Evolutionary conservation across 1,284 basidiomycete genomes (phyloP), one percentile per base, ranked within the genome.

Genomic region (Ustilago tritici): DNA sequence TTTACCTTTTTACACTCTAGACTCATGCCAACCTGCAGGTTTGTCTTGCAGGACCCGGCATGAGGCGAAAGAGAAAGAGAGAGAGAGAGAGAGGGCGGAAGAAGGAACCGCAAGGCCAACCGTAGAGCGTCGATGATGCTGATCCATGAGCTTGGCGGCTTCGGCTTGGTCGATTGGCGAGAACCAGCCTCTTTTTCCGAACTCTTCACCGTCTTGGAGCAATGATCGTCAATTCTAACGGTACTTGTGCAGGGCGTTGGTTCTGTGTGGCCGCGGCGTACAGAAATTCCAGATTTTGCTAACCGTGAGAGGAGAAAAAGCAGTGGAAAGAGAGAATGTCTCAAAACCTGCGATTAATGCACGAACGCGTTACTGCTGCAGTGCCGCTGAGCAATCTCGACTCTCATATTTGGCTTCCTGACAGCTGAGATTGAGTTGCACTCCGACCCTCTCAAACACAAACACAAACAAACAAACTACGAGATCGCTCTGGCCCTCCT

Each of bases 301-400:
- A 6, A 8, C 17, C 19, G 43, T 46, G 14, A n/a, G 32, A 9
- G 5, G 19, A 9, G 5, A 35, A 4, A 54, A 11, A 54, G 50
- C 49, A 52, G 49, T 15, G 47, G 15, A 23, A 52, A 36, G 23
- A 23, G 8, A 49, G 43, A 49, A 55, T 56, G 61, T 62, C 53
- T 62, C 61, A 62, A 43, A 55, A 34, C 32, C 61, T 52, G 61
- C 41, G 53, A 55, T 41, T 49, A 41, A 62, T 19, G n/a, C 43
- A 46, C 43, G n/a, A 19, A 19, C 40, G 40, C 40, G 14, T 46
- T 6, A 46, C 23, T 28, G 23, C 23, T 28, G 23, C 3, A 46
- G n/a, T 9, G 43, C 43, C 19, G 40, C 40, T 15, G 23, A n/a
- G 46, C 35, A 32, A 35, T 38, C 32, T 41, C 31, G 56, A 34